Percentiles rank a stretch among this genome's conserved stretches.
phyloP scores from a whole-genome alignment of 2,329 filamentous ascomycete genomes.

The Atkinsonella texensis region DNA sequence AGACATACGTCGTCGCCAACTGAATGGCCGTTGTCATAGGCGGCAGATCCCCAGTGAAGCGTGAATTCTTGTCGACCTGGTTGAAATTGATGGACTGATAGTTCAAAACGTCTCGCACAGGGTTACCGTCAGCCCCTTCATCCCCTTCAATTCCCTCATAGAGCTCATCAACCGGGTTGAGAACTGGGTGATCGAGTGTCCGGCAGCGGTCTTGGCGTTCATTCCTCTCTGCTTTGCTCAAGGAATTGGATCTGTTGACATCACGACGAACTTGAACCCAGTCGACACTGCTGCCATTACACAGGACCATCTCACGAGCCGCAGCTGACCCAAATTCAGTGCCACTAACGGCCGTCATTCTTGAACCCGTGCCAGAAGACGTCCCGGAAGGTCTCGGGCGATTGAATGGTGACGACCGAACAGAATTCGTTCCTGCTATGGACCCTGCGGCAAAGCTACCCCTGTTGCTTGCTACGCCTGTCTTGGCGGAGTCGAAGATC shows the following conservation, averaged over 20 bases:
- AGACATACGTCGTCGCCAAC: conserved; percentile 83
- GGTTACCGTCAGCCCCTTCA: conserved; percentile 73
- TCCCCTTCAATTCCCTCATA: conserved; percentile 79
- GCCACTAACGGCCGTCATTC: conserved; percentile 22
- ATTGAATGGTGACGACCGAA: conserved; percentile 30
- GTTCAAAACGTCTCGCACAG: conserved; percentile 71
- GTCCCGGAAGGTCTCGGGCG: conserved; percentile 25
- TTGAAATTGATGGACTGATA: conserved; percentile 69
- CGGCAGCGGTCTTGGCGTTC: conserved; percentile 84
- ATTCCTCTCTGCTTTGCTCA: conserved; percentile 75
- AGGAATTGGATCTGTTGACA: conserved; percentile 86
- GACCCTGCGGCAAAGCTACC: conserved; percentile 60
- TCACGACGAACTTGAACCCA: conserved; percentile 98
- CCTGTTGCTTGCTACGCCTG: conserved; percentile 77
- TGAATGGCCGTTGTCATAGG: conserved; percentile 70
- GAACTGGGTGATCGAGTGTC: conserved; percentile 82
- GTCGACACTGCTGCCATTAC: conserved; percentile 48
- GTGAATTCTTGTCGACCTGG: conserved; percentile 89
- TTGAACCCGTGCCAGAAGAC: conserved; percentile 34
- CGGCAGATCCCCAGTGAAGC: conserved; percentile 76
- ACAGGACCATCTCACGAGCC: conserved; percentile 59
- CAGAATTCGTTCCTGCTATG: conserved; percentile 28
- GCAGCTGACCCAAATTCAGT: conserved; percentile 33
- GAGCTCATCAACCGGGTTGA: conserved; percentile 83
- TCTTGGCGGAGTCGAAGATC: conserved; percentile 88